These are phyloP conservation scores for Penicillium cosmopolitanum DNA, from an alignment of 495 filamentous ascomycete genomes.

Conservation along the genomic window DNA sequence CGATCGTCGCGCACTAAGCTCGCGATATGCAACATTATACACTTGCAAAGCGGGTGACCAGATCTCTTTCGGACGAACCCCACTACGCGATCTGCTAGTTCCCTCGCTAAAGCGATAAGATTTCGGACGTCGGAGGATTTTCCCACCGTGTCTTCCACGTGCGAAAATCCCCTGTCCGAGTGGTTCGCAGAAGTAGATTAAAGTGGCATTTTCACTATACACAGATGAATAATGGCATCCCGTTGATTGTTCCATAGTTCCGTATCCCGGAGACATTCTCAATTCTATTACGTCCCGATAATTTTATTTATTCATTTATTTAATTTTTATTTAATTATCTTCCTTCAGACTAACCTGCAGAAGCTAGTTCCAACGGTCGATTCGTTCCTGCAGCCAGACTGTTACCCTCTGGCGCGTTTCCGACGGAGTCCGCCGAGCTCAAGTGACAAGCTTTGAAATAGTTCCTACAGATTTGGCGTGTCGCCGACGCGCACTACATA, in stretches of 20 bases:
- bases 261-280: background rate
- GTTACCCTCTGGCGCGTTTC: background rate
- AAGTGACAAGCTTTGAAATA: no score
- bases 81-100: background rate
- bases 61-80: background rate
- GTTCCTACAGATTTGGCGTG: slow-evolving; percentile 39
- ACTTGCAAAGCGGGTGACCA: no score
- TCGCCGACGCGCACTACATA: slow-evolving; percentile 72
- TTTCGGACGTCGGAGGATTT: slow-evolving; percentile 1
- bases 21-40: background rate
- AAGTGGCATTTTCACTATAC: background rate
- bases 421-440: background rate
- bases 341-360: slow-evolving; percentile 4
- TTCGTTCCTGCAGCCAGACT: background rate
- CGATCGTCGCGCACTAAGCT: slow-evolving; percentile 8
- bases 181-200: background rate
- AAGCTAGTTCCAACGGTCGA: background rate
- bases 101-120: background rate
- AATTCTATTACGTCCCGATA: background rate
- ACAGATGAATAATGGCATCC: background rate
- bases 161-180: background rate
- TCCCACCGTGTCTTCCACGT: slow-evolving; percentile 1
- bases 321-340: background rate
- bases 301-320: no score
- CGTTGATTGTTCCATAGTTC: background rate